These are phyloP conservation scores for Xylaria bambusicola DNA, from an alignment of 495 filamentous ascomycete species.

Conservation along the genomic window DNA sequence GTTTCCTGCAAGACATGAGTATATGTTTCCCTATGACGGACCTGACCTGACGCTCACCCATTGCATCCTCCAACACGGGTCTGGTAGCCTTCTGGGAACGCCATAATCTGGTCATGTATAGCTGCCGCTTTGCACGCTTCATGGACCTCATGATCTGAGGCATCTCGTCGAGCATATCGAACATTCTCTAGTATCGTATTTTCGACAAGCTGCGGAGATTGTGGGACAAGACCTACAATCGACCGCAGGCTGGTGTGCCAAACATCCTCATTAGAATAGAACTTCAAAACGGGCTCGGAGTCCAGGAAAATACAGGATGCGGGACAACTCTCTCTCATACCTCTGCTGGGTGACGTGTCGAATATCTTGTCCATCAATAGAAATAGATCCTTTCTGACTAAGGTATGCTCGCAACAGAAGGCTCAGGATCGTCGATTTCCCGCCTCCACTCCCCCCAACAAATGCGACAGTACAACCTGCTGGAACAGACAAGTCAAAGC, in stretches of 20 bases:
- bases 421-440: conserved; percentile 69
- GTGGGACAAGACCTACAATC: conserved; percentile 72
- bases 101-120: conserved; percentile 81
- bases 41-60: conserved; percentile 45
- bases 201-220: conserved; percentile 84
- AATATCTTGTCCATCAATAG: conserved; percentile 38
- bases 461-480: conserved; percentile 69
- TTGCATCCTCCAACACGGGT: conserved; percentile 64
- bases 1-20: conserved; percentile 16
- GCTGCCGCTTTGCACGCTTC: conserved; percentile 74
- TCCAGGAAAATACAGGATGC: conserved; percentile 60
- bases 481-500: conserved; percentile 58
- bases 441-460: conserved; percentile 71
- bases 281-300: no score
- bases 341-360: conserved; percentile 1
- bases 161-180: conserved; percentile 73
- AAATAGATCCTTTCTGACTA: conserved; percentile 52
- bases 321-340: conserved; percentile 50
- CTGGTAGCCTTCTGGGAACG: conserved; percentile 76
- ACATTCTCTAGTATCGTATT: conserved; percentile 83
- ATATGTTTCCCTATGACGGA: no score
- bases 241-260: no score
- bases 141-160: conserved; percentile 72
- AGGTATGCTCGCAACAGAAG: conserved; percentile 68
- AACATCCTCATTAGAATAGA: no score